These are phyloP conservation scores for Pseudomonodictys pantanalensis DNA, from an alignment of 495 filamentous ascomycete species.

Conservation along the genomic window DNA sequence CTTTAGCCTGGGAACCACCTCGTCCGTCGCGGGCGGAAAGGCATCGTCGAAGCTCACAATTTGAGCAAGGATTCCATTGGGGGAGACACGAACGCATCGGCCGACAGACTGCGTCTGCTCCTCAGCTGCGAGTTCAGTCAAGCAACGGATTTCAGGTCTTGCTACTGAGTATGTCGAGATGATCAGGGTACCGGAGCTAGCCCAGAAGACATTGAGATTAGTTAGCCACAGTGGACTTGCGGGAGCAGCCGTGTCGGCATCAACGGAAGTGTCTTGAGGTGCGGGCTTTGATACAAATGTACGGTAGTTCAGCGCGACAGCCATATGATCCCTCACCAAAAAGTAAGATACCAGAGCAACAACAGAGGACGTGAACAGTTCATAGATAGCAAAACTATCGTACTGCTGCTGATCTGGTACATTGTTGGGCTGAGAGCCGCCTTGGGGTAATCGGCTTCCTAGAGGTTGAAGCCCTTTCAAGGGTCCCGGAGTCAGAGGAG, in stretches of 20 bases:
- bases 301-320: conserved; percentile 36
- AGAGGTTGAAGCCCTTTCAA: conserved; percentile 1
- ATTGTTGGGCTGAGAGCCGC: neutral
- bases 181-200: conserved; percentile 31
- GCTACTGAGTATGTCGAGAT: conserved; percentile 15
- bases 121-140: conserved; percentile 7
- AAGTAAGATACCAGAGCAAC: conserved; percentile 32
- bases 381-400: conserved; percentile 31
- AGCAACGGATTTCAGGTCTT: conserved; percentile 15
- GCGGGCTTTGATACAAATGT: conserved; percentile 32
- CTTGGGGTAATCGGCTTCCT: conserved; percentile 1
- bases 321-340: conserved; percentile 26
- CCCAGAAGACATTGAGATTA: conserved; percentile 28
- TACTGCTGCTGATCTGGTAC: conserved; percentile 17
- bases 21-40: neutral
- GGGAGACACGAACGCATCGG: conserved; percentile 26
- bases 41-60: conserved; percentile 20
- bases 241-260: neutral
- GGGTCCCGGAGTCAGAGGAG: conserved; percentile 11
- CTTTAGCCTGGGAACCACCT: neutral
- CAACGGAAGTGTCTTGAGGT: neutral
- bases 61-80: conserved; percentile 30
- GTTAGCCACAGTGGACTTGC: conserved; percentile 16
- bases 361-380: conserved; percentile 35
- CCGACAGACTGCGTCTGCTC: conserved; percentile 1